Evolutionary conservation across 2,329 filamentous ascomycete genomes (phyloP), one percentile per base, ranked within the genome.

Genomic region (Colletotrichum sp.): DNA sequence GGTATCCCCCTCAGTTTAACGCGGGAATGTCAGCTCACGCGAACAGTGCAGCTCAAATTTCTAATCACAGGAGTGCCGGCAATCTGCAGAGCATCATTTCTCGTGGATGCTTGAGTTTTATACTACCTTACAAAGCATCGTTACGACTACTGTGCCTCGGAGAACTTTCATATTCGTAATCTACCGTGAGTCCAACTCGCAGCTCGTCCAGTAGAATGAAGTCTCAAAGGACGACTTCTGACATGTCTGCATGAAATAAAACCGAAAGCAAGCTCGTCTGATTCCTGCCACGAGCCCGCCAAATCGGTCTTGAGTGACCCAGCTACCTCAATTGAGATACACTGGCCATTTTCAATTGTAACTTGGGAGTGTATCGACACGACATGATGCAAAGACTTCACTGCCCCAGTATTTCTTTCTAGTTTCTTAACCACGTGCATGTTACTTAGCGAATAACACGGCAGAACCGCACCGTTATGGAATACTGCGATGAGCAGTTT

Each of bases 41-140:
- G n/a, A n/a, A n/a, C n/a, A n/a, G n/a, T n/a, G n/a, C n/a, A n/a
- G n/a, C n/a, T n/a, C n/a, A n/a, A n/a, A n/a, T n/a, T n/a, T n/a
- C n/a, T n/a, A n/a, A n/a, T n/a, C n/a, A n/a, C n/a, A n/a, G n/a
- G n/a, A n/a, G n/a, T n/a, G n/a, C n/a, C n/a, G n/a, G n/a, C n/a
- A n/a, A n/a, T n/a, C n/a, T n/a, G n/a, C 44, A 49, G 10, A 49
- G 10, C 10, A 4, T 0, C 18, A 3, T 0, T 21, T 0, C 44
- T 49, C 10, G 44, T 1, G 0, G 1, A 49, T 49, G 44, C 3
- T 49, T 49, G 44, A 13, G 3, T 49, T 2, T 49, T 49, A 13
- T 49, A 21, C n/a, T 21, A 12, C n/a, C n/a, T n/a, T n/a, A n/a
- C n/a, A n/a, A n/a, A 21, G 0, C 0, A 21, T 0, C 6, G n/a